Conservation (phyloP, 305 asterid species). For the Salvia sclarea region DNA sequence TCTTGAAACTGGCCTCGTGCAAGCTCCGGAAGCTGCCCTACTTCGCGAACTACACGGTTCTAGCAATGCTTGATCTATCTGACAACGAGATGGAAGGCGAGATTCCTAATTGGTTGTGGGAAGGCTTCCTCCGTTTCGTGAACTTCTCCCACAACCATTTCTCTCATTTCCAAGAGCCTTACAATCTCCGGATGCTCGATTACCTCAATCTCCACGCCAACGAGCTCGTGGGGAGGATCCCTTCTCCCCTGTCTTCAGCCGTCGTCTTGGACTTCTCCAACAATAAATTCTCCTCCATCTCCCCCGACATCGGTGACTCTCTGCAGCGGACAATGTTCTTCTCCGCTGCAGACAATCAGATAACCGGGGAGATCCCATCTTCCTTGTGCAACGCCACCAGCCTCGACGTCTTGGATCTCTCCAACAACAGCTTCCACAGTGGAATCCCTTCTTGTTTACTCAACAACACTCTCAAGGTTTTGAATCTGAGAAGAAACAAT, state of each 20-base stretch:
- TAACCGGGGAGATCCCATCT: conserved; percentile 42
- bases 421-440: conserved; percentile 45
- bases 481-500: conserved; percentile 52
- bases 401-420: conserved; percentile 47
- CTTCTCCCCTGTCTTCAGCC: conserved; percentile 34
- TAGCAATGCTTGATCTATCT: conserved; percentile 49
- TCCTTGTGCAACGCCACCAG: conserved; percentile 46
- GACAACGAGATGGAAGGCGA: conserved; percentile 46
- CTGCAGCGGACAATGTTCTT: conserved; percentile 28
- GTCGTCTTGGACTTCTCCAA: conserved; percentile 44
- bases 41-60: conserved; percentile 31
- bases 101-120: conserved; percentile 51
- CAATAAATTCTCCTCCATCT: conserved; percentile 47
- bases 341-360: conserved; percentile 43
- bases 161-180: conserved; percentile 43
- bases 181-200: conserved; percentile 15
- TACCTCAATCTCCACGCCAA: conserved; percentile 49
- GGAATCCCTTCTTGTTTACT: conserved; percentile 48
- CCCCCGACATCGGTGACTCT: conserved; percentile 33
- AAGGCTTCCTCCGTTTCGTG: conserved; percentile 7
- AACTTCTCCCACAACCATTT: conserved; percentile 50
- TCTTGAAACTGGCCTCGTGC: conserved; percentile 38
- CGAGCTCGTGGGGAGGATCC: conserved; percentile 42
- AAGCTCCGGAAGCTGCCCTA: conserved; percentile 36
- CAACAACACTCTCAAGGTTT: conserved; percentile 31